Percentiles rank a stretch among this genome's conserved stretches.
phyloP scores from a whole-genome alignment of 768 basidiomycete species.

The Stropharia rugosoannulata region DNA sequence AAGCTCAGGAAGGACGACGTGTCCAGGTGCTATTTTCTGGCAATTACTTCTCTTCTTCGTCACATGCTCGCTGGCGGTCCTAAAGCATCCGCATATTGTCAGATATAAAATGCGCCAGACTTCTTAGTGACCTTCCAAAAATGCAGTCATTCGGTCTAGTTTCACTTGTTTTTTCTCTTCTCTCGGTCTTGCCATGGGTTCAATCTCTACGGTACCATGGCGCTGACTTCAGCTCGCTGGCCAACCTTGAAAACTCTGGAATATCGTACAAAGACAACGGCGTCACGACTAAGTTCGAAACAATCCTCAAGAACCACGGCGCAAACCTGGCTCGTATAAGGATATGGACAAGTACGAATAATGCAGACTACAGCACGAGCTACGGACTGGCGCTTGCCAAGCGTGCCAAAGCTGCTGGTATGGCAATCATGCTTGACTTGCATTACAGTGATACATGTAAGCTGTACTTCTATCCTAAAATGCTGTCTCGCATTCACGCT shows the following conservation, averaged over 20 bases:
- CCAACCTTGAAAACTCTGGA: slow-evolving; percentile 51
- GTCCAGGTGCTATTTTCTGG: neutral
- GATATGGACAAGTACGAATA: slow-evolving; percentile 61
- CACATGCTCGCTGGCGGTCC: neutral
- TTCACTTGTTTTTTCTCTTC: slow-evolving; percentile 18
- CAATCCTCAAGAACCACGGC: slow-evolving; percentile 52
- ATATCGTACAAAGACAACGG: slow-evolving; percentile 40
- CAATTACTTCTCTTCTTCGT: neutral
- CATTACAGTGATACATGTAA: slow-evolving; percentile 67
- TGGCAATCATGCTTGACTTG: slow-evolving; percentile 54
- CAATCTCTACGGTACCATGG: slow-evolving; percentile 47
- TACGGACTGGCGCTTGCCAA: slow-evolving; percentile 56
- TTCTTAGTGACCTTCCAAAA: neutral
- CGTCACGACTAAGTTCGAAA: slow-evolving; percentile 39
- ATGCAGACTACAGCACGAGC: slow-evolving; percentile 44
- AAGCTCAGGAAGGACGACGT: neutral
- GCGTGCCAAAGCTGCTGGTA: slow-evolving; percentile 53
- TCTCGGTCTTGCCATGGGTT: slow-evolving; percentile 18
- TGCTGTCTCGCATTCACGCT: neutral
- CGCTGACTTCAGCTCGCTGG: slow-evolving; percentile 56
- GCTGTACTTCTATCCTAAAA: slow-evolving; percentile 13
- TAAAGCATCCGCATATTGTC: neutral
- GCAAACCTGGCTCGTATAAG: slow-evolving; percentile 58
- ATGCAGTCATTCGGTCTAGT: slow-evolving; percentile 22
- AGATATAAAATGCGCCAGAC: neutral